phyloP scores from a whole-genome alignment of 495 filamentous ascomycete genomes.

The Parmelia sp. region DNA sequence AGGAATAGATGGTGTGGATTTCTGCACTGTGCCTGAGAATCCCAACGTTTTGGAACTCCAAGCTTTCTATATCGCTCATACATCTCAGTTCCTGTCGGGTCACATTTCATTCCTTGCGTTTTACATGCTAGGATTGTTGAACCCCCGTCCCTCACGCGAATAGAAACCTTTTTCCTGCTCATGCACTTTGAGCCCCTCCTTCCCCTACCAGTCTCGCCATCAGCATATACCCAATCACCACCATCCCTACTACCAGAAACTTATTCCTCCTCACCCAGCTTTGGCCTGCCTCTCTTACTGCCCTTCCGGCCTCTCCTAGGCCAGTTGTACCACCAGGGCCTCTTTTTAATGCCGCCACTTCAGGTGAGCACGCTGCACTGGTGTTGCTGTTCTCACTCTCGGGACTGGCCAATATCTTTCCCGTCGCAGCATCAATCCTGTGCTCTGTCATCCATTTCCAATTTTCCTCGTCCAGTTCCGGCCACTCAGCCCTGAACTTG shows the following conservation, averaged over 20 bases:
- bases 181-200: conserved; percentile 24
- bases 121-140: neutral
- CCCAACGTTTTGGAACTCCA: too few relatives aligned
- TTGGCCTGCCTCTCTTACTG: conserved; percentile 67
- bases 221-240: conserved; percentile 73
- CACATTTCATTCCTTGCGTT: neutral
- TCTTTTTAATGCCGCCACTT: conserved; percentile 60
- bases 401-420: conserved; percentile 47
- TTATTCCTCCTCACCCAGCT: conserved; percentile 76
- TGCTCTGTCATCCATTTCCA: conserved; percentile 87
- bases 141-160: neutral
- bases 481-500: conserved; percentile 85
- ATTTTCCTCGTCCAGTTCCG: conserved; percentile 84
- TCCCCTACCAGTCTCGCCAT: conserved; percentile 65
- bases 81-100: neutral
- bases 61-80: neutral
- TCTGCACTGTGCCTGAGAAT: too few relatives aligned
- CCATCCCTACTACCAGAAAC: conserved; percentile 56
- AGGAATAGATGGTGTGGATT: too few relatives aligned
- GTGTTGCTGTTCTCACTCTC: conserved; percentile 25
- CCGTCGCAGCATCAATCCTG: conserved; percentile 72
- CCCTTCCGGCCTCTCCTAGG: conserved; percentile 74
- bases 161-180: neutral
- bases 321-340: conserved; percentile 62
- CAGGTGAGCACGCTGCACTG: conserved; percentile 46